A percentile compares a stretch with the other conserved stretches of the same genome.
phyloP scores from a whole-genome alignment of 768 basidiomycete genomes.

The Phlebiopsis gigantea region DNA sequence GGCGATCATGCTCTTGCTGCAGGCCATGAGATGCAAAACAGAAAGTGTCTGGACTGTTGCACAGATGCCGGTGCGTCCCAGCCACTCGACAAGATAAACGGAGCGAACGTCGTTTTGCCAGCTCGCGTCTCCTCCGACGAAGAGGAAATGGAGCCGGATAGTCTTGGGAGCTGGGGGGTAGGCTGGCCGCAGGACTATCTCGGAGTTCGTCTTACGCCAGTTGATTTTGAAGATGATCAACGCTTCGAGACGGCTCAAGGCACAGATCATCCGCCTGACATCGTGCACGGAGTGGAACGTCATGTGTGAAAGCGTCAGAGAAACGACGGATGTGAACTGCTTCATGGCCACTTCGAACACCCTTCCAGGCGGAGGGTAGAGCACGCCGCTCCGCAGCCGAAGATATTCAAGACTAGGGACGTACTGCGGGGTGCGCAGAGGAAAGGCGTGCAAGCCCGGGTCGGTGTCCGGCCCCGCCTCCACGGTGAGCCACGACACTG shows the following conservation, averaged over 20 bases:
- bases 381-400: neutral
- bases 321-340: neutral
- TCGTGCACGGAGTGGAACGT: neutral
- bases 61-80: neutral
- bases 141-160: neutral
- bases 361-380: neutral
- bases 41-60: neutral
- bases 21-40: neutral
- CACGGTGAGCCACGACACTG: neutral
- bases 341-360: neutral
- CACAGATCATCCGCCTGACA: neutral
- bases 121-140: neutral
- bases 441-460: neutral
- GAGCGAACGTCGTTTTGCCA: neutral
- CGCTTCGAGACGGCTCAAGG: neutral
- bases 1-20: neutral
- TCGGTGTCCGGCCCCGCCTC: neutral
- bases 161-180: neutral
- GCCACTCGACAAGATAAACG: neutral
- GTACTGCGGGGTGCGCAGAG: neutral
- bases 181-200: neutral
- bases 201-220: neutral
- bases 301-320: neutral
- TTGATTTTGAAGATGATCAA: neutral
- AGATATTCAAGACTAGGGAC: neutral